Base-by-base conservation (phyloP, 441 rosid species). In the Metrosideros polymorpha region DNA sequence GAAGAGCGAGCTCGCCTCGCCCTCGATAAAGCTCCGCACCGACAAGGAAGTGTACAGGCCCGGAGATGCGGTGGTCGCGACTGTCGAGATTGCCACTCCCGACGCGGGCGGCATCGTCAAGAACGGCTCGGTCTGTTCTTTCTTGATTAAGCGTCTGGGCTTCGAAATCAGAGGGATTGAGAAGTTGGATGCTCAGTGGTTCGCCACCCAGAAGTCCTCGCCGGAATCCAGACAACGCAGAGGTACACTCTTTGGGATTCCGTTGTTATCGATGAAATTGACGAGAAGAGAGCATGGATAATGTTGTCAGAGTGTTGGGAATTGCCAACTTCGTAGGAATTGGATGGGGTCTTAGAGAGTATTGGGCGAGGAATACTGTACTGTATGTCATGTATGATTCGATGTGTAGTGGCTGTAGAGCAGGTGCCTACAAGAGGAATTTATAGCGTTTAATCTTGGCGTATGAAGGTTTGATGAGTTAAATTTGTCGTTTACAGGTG, bases 41-140 rank as follows among this genome's bases (percentile, higher is more conserved):
- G 98, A 96, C 89, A 92, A 89, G 89, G 95, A 96, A 86, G 96
- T 95, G 22, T 98, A 98, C 83, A 94, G 98, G 89, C 99, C 99
- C 82, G 98, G 98, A 39, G 99, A 96, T 88, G 91, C 92, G 57
- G 57, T 98, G 61, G 90, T 88, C 89, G 90, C 94, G 51, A 95
- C 96, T 18, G 85, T 96, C 32, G 98, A 95, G 91, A 93, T 96
- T 86, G 89, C 87, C 85, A 91, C 90, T 57, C 90, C 94, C 57
- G 76, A 75, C 86, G 35, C 54, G 29, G 14, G 22, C 27, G 63
- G 85, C 12, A 59, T 19, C 35, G 50, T 55, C 77, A 86, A 55
- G 35, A 90, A 85, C 71, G 91, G 84, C 51, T 53, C 25, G 82
- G 84, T 63, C 56, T 90, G 91, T 85, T 93, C 95, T 1, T 82